A percentile compares a stretch with the other conserved stretches of the same genome.
These are phyloP conservation scores for Syzygium aromaticum DNA, from an alignment of 345 rosid genomes.

Conservation along the genomic window DNA sequence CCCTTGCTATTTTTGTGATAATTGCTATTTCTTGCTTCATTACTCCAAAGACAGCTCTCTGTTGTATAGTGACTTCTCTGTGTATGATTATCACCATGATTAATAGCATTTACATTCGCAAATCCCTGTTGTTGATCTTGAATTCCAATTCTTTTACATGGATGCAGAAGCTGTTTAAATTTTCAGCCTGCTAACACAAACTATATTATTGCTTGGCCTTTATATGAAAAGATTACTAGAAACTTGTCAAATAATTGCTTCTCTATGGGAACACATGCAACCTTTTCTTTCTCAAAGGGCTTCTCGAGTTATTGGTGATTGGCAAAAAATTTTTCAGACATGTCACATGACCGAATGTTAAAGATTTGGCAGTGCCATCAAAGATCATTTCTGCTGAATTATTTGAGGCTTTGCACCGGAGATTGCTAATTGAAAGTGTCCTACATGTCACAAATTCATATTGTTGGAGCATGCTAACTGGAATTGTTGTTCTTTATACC, in stretches of 20 bases:
- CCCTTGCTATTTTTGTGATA: conserved; percentile 72
- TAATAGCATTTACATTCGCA: not conserved
- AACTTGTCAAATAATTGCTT: not conserved
- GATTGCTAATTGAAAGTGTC: not conserved
- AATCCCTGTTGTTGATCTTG: not conserved
- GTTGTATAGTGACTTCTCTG: conserved; percentile 28
- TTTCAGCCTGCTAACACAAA: not conserved
- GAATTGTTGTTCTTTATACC: not conserved
- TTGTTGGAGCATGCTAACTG: not conserved
- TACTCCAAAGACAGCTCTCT: conserved; percentile 26
- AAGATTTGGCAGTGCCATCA: not conserved
- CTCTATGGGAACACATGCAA: not conserved
- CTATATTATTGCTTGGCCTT: not conserved
- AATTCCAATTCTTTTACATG: not conserved
- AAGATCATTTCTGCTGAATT: not conserved
- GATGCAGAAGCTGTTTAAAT: not conserved
- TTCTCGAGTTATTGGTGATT: not conserved
- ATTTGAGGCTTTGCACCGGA: not conserved
- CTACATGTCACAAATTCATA: not conserved
- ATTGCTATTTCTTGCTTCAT: conserved; percentile 63
- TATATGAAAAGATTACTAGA: not conserved
- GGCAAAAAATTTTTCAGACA: not conserved
- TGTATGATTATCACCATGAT: conserved; percentile 47
- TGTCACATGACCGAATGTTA: not conserved
- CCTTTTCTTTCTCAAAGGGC: not conserved